Evolutionary conservation across 2,329 filamentous ascomycete species (phyloP), one percentile per base, ranked within the genome.

Genomic region (Botrytis tulipae): DNA sequence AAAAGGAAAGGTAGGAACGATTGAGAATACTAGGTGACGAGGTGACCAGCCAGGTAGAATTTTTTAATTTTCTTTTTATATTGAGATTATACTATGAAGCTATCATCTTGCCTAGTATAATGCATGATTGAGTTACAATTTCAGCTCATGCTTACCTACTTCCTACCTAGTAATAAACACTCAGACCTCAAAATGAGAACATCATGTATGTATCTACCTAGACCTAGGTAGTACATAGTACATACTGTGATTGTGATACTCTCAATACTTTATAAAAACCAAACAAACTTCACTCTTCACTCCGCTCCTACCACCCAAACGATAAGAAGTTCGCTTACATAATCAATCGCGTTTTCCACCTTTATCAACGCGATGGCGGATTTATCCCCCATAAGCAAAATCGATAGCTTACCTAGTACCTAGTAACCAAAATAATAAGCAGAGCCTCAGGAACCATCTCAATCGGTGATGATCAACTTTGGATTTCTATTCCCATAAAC

Each of bases 401-500:
- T 25, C 22, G 35, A 42, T 14, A 37, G 14, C 35, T 25, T 51
- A n/a, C 35, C 35, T 35, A n/a, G n/a, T n/a, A 37, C 37, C 37
- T 9, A 37, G 37, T 9, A 37, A 20, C 51, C 51, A 54, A 44
- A 65, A 71, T 25, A 71, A 66, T 54, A 63, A 54, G 60, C 25
- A 72, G 46, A 68, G 63, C 71, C 62, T 72, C 71, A 72, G 71
- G 62, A 68, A 68, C 51, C 62, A 60, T 72, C 40, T 37, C 29
- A 25, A 35, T 20, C 16, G 18, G 16, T 40, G 37, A 72, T 70
- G 32, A 42, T 35, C 16, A 42, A 32, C 59, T 48, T 69, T 46
- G 57, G 25, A 51, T 25, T 72, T 68, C 65, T 46, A 57, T 62
- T 40, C 5, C 40, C 40, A 25, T 32, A n/a, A 68, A 32, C 35